Percentiles rank a stretch among this genome's conserved stretches.
phyloP scores from a whole-genome alignment of 2,329 filamentous ascomycete genomes.

The Botrytis fragariae region DNA sequence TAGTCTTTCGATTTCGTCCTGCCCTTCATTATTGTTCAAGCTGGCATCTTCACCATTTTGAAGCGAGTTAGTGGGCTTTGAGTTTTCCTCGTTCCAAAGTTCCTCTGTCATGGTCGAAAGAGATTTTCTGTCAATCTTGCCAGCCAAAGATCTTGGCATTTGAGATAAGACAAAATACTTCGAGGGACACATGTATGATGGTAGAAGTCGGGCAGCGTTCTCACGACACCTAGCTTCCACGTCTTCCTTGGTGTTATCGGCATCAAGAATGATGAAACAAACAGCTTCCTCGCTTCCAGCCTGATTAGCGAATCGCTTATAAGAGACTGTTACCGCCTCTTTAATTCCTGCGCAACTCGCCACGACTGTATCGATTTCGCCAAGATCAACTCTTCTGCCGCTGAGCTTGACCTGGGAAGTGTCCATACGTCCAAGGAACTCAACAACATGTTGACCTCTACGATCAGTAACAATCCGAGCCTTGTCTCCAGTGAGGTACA shows the following conservation, averaged over 20 bases:
- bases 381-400: slow-evolving; percentile 61
- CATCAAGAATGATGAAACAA: slow-evolving; percentile 5
- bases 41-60: background rate
- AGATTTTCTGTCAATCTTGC: slow-evolving; percentile 15
- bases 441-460: slow-evolving; percentile 44
- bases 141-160: slow-evolving; percentile 14
- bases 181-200: slow-evolving; percentile 6
- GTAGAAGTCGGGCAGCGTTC: background rate
- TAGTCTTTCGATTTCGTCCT: background rate
- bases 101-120: background rate
- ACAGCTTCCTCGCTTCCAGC: slow-evolving; percentile 11
- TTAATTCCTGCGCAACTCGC: background rate
- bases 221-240: background rate
- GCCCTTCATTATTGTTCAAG: background rate
- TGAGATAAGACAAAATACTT: slow-evolving; percentile 3
- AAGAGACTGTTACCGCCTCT: slow-evolving; percentile 15
- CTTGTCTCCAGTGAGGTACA: slow-evolving; percentile 48
- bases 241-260: background rate
- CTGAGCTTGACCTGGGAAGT: slow-evolving; percentile 62
- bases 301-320: slow-evolving; percentile 9
- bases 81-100: background rate
- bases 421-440: slow-evolving; percentile 61
- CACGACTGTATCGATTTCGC: slow-evolving; percentile 48
- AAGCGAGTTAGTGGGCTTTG: background rate
- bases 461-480: slow-evolving; percentile 53